Evolutionary conservation across 2,329 filamentous ascomycete genomes (phyloP).

Genomic region (Knoxdaviesia capensis): DNA sequence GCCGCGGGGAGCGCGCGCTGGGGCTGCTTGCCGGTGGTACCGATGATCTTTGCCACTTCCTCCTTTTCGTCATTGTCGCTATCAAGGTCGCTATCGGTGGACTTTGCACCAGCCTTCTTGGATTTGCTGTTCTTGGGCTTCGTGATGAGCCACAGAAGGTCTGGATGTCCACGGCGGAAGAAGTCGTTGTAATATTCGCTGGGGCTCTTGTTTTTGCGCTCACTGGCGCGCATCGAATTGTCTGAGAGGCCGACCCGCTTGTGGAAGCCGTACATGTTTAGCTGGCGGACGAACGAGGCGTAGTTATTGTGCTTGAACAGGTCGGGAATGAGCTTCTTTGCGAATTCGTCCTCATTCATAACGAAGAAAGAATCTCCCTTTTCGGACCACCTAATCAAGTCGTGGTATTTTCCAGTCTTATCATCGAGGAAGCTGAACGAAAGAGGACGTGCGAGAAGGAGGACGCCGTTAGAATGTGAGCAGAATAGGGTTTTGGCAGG

Average conservation of each 20-base stretch:
- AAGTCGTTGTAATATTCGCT: slow-evolving; percentile 97
- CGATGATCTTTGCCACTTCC: slow-evolving; percentile 5
- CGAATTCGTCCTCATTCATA: slow-evolving; percentile 93
- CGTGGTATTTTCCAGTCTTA: slow-evolving; percentile 55
- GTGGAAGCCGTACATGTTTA: slow-evolving; percentile 98
- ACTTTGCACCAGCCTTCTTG: slow-evolving; percentile 39
- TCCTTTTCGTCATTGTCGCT: slow-evolving; percentile 28
- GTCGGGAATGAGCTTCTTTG: slow-evolving; percentile 88
- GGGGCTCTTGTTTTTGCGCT: slow-evolving; percentile 91
- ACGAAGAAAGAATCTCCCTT: slow-evolving; percentile 94
- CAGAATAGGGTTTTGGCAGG: background rate
- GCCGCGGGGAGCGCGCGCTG: slow-evolving; percentile 1
- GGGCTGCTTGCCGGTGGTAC: background rate
- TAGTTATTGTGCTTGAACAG: slow-evolving; percentile 99
- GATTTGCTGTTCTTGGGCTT: slow-evolving; percentile 66
- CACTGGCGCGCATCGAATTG: slow-evolving; percentile 93
- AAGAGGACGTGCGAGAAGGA: slow-evolving; percentile 2
- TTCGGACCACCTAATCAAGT: slow-evolving; percentile 92
- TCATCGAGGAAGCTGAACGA: slow-evolving; percentile 71
- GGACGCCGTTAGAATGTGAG: background rate
- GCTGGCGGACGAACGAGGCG: slow-evolving; percentile 82
- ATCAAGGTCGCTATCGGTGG: slow-evolving; percentile 51
- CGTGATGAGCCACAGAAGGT: slow-evolving; percentile 87
- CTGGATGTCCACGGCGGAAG: slow-evolving; percentile 82
- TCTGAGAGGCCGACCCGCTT: slow-evolving; percentile 87